These are phyloP conservation scores for Trametes versicolor DNA, from an alignment of 1,284 basidiomycete genomes.

Conservation along the genomic window DNA sequence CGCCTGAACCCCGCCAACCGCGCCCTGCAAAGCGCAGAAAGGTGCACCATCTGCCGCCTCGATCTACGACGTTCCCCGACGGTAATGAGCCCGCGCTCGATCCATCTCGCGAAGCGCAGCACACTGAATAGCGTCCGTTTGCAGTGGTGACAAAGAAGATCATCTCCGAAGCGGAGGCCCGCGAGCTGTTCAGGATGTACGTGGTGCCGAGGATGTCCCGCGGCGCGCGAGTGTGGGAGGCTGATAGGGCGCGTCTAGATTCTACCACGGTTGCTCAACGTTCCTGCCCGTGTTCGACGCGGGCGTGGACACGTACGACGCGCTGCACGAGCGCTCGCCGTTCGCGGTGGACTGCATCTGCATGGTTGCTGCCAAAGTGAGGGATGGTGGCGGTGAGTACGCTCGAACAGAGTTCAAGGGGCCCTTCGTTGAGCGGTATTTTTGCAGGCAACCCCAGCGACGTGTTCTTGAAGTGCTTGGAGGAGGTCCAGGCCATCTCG, in stretches of 20 bases:
- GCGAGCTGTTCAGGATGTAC: slow-evolving; percentile 85
- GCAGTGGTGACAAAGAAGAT: slow-evolving; percentile 83
- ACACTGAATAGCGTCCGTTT: slow-evolving; percentile 25
- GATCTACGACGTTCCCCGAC: slow-evolving; percentile 70
- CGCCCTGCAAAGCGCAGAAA: slow-evolving; percentile 79
- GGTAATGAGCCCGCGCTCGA: slow-evolving; percentile 51
- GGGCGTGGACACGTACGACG: slow-evolving; percentile 81
- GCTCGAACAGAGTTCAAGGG: slow-evolving; percentile 1
- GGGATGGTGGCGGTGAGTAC: slow-evolving; percentile 82
- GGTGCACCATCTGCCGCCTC: slow-evolving; percentile 63
- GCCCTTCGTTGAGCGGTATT: slow-evolving; percentile 8
- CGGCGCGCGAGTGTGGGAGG: slow-evolving; percentile 26
- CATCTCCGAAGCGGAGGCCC: slow-evolving; percentile 82
- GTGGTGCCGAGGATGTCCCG: slow-evolving; percentile 42
- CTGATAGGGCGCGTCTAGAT: slow-evolving; percentile 54
- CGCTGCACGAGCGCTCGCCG: slow-evolving; percentile 81
- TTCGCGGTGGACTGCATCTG: slow-evolving; percentile 89
- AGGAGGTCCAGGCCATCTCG: slow-evolving; percentile 87
- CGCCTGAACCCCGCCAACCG: slow-evolving; percentile 65
- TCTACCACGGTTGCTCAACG: slow-evolving; percentile 88
- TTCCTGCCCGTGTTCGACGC: slow-evolving; percentile 90
- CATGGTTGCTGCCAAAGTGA: slow-evolving; percentile 88
- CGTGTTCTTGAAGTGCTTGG: slow-evolving; percentile 69
- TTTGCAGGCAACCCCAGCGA: slow-evolving; percentile 69
- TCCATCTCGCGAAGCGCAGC: slow-evolving; percentile 17